These are phyloP conservation scores for Penicillium soppii DNA, from an alignment of 495 filamentous ascomycete genomes.

Conservation along the genomic window DNA sequence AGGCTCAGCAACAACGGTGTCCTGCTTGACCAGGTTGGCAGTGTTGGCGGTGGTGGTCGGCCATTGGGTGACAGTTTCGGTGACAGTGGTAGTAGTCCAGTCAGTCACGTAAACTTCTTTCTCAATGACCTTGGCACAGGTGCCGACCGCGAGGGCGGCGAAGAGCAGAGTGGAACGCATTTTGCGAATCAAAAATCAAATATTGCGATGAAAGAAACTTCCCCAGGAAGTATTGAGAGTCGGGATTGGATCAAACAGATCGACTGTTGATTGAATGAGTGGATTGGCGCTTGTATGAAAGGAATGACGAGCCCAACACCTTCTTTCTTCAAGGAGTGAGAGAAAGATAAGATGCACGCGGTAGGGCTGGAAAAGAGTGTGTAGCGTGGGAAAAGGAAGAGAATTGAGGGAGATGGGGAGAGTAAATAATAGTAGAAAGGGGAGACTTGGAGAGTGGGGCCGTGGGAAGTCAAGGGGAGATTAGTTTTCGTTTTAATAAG, in stretches of 20 bases:
- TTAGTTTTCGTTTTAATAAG: constrained; percentile 1
- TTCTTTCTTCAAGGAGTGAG: constrained; percentile 37
- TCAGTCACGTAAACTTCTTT: constrained; percentile 56
- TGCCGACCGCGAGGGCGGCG: constrained; percentile 61
- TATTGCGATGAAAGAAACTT: constrained; percentile 25
- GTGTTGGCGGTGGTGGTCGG: constrained; percentile 26
- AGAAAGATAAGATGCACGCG: constrained; percentile 25
- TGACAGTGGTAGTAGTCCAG: constrained; percentile 58
- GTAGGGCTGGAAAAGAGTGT: constrained; percentile 15
- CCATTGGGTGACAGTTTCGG: constrained; percentile 57
- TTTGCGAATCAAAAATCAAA: constrained; percentile 28
- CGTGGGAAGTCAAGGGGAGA: constrained; percentile 15
- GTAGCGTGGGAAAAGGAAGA: constrained; percentile 14
- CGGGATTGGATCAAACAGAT: constrained; percentile 31
- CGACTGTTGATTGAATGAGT: constrained; percentile 37
- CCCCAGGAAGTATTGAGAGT: constrained; percentile 39
- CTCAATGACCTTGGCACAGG: constrained; percentile 55
- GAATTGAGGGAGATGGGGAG: constrained; percentile 19
- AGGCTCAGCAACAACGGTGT: not conserved
- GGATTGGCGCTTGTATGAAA: constrained; percentile 26
- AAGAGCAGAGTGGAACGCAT: constrained; percentile 72
- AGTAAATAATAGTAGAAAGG: constrained; percentile 27
- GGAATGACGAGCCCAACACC: constrained; percentile 42
- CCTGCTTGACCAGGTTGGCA: constrained; percentile 5
- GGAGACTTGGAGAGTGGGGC: constrained; percentile 17